Base-by-base conservation (phyloP, 2,329 filamentous ascomycete species). In the Scedosporium apiospermum region DNA sequence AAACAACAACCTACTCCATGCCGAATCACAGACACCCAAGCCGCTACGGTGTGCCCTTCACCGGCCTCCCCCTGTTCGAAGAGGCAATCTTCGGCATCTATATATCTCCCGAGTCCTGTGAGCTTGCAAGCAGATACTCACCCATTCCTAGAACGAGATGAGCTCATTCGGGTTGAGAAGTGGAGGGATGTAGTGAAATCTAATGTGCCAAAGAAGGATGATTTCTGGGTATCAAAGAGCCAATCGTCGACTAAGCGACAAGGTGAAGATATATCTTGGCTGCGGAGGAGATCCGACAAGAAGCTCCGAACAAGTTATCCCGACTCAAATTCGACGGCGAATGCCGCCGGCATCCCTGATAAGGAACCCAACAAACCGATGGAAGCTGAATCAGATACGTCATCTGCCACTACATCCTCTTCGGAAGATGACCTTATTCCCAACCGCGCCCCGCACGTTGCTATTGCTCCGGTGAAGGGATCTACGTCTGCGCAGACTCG, bases 81-180 rank as follows among this genome's bases (percentile, higher is more conserved):
- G 62, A 57, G 49, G 42, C 63, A 66, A 18, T 18, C 18, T 66
- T 68, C 30, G 66, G 62, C 60, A 68, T 62, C 72, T 38, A 69
- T 72, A 49, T 79, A 79, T 64, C 69, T 80, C 9, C 78, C 78
- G 3, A 76, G 75, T 58, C 75, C 75, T 3, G 71, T 74, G 64
- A 76, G 75, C 64, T 69, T 76, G 62, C 73, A 75, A 66, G 65
- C 65, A 10, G 68, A 69, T 42, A 26, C 64, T 4, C 71, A 74
- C 62, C 69, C 69, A 1, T 74, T 68, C 26, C 63, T 74, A 4
- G 68, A 71, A 51, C 66, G 69, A 3, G 69, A 71, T n/a, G 72
- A 74, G 27, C 58, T 76, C 7, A 67, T 64, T 3, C 67, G 65
- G 26, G 72, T 76, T 3, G 66, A 73, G 44, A 66, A 65, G 42